Base-by-base conservation (phyloP, 148 eudicot species). In the Drosera capensis region DNA sequence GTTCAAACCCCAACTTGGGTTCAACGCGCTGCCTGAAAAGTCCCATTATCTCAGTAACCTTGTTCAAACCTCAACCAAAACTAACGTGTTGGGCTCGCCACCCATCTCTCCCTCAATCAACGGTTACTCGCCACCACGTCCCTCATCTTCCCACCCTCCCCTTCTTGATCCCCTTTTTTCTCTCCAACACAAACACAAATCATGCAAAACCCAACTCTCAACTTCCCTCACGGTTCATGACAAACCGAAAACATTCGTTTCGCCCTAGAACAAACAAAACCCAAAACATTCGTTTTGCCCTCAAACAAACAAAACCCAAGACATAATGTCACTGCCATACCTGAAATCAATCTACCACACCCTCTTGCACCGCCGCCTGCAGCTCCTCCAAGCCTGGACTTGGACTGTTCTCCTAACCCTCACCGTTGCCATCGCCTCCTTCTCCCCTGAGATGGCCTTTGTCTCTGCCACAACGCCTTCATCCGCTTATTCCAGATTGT, bases 371-470 rank as follows among this genome's bases (percentile, higher is more conserved):
- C 54, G 40, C 23, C 5, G 51, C 13, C 12, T 13, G 14, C 7
- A 39, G 36, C 3, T 68, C n/a, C 29, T 14, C 48, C 31, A 47
- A 3, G 54, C 63, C 13, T 67, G 63, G 20, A 54, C 21, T 16
- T 68, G 72, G 65, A 45, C 58, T 3, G 30, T 14, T 0, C 39
- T 63, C 30, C 38, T 68, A 23, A 34, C 51, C 9, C 14, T 54
- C 12, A 52, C 56, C 7, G 73, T 60, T 14, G 63, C 61, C 1
- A 41, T 45, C n/a, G 56, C 62, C 0, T 59, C 68, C 0, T 45
- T 68, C 37, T 15, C 46, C 2, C 73, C 73, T 0, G 68, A 57
- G 57, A 44, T 54, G 7, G 68, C 57, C 20, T 68, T 68, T 28
- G 44, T 68, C 23, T 25, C 49, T 5, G 48, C 68, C 1, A 30